A percentile compares a stretch with the other conserved stretches of the same genome.
phyloP scores from a whole-genome alignment of 2,329 filamentous ascomycete species.

The Cercospora sp. region DNA sequence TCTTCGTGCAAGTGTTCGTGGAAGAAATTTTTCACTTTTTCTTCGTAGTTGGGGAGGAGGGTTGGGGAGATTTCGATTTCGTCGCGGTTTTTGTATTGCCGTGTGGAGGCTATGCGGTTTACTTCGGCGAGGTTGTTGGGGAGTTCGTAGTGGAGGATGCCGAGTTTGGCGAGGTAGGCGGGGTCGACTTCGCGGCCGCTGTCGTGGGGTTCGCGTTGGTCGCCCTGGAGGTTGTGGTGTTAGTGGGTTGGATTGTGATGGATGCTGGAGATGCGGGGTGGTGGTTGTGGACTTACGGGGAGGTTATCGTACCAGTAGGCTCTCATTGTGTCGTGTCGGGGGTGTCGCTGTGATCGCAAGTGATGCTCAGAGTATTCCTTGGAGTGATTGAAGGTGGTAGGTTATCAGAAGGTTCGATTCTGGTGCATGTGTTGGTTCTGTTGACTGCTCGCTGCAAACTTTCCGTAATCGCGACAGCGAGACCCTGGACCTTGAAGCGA shows the following conservation, averaged over 20 bases:
- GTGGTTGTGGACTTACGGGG: conserved; percentile 48
- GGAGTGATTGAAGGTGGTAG: background rate
- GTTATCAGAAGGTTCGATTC: background rate
- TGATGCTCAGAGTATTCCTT: background rate
- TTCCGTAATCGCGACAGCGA: conserved; percentile 4
- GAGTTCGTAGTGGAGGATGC: conserved; percentile 76
- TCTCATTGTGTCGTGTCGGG: conserved; percentile 55
- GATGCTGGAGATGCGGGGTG: background rate
- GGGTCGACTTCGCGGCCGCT: conserved; percentile 69
- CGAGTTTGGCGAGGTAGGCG: conserved; percentile 68
- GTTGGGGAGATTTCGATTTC: conserved; percentile 84
- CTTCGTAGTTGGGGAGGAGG: conserved; percentile 83
- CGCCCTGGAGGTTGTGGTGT: conserved; percentile 60
- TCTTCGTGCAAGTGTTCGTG: conserved; percentile 96
- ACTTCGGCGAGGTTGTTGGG: conserved; percentile 64
- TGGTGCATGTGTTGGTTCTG: background rate
- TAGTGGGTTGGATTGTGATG: background rate
- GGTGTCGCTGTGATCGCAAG: background rate
- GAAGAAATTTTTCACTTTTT: conserved; percentile 93
- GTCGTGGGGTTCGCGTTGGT: conserved; percentile 89
- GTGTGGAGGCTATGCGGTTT: conserved; percentile 69
- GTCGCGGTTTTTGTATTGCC: conserved; percentile 92
- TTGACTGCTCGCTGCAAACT: background rate
- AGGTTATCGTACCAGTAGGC: conserved; percentile 72
- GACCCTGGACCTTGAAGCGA: background rate